Base-by-base conservation (phyloP, 2,329 filamentous ascomycete genomes). In the Colletotrichum sublineola region DNA sequence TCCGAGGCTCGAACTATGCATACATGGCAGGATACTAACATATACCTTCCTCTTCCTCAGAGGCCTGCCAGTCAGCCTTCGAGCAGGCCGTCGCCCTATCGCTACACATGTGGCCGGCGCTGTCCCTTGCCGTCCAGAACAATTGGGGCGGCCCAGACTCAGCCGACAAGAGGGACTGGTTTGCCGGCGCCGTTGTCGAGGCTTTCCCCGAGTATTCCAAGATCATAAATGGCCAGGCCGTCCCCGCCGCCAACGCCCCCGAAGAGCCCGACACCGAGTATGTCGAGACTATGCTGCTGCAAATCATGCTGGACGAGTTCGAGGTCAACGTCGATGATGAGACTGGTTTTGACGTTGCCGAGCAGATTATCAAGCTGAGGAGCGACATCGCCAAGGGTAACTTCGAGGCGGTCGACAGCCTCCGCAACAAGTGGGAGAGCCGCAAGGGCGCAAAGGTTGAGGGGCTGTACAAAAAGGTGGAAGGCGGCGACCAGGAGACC, bases 261-360 rank as follows among this genome's bases (percentile, higher is more conserved):
- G 83, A 86, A 29, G 88, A 90, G 76, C 86, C 93, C 14, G 93
- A 97, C 76, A 84, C 88, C 24, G 90, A 92, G 75, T 94, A 98
- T 77, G 85, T 98, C 55, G 96, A 98, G 84, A 88, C 92, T 52
- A 91, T 97, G 63, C 86, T 98, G 60, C 86, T 97, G 58, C 94
- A 98, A 78, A 91, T 97, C 73, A 96, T 98, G 92, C 89, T 93
- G 74, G 96, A 98, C 84, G 96, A 99, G 82, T 99, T 98, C 79
- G 95, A 97, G 78, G 93, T 96, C 67, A 92, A 94, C 68, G 90
- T 98, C 38, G 96, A 98, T 78, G 96, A 99, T 81, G 95, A 95
- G 77, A 96, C 92, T 60, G 93, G 91, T 44, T 90, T 88, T 65
- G 89, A 92, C 68, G 89, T 97, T 8, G 95, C 95, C 12, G 85